These are phyloP conservation scores for Zoysia japonica DNA, from an alignment of 176 grass and related monocot genomes.

Conservation along the genomic window DNA sequence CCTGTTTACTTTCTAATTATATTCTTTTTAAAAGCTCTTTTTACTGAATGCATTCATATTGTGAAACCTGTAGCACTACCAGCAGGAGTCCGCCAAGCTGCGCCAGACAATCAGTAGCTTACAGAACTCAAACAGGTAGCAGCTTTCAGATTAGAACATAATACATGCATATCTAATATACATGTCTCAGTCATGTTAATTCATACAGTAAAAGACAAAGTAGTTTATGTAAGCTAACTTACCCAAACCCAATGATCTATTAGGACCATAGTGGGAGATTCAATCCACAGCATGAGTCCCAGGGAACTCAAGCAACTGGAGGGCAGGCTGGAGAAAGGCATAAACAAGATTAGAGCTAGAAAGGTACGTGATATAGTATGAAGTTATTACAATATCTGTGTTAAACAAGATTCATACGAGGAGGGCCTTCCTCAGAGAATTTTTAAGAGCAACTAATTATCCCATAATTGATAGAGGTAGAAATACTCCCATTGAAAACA, in stretches of 20 bases:
- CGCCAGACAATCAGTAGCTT: conserved; percentile 64
- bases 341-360: conserved; percentile 85
- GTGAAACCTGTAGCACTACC: conserved; percentile 64
- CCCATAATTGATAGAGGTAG: too few relatives aligned
- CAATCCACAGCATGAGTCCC: conserved; percentile 46
- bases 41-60: conserved; percentile 5
- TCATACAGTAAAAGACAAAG: background rate
- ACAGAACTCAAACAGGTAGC: conserved; percentile 78
- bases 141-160: conserved; percentile 7
- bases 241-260: conserved; percentile 10
- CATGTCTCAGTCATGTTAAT: background rate
- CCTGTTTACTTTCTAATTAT: background rate
- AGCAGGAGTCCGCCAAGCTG: conserved; percentile 81
- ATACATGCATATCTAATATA: background rate
- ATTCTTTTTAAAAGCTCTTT: conserved; percentile 9
- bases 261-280: conserved; percentile 67
- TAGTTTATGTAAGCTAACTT: conserved; percentile 7
- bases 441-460: too few relatives aligned
- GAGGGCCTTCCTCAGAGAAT: too few relatives aligned
- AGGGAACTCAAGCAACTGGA: conserved; percentile 77
- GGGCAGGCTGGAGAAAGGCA: conserved; percentile 67
- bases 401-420: too few relatives aligned
- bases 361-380: conserved; percentile 56
- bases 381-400: background rate
- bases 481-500: too few relatives aligned